phyloP scores from a whole-genome alignment of 2,329 filamentous ascomycete species.

The Trichoderma afroharzianum region DNA sequence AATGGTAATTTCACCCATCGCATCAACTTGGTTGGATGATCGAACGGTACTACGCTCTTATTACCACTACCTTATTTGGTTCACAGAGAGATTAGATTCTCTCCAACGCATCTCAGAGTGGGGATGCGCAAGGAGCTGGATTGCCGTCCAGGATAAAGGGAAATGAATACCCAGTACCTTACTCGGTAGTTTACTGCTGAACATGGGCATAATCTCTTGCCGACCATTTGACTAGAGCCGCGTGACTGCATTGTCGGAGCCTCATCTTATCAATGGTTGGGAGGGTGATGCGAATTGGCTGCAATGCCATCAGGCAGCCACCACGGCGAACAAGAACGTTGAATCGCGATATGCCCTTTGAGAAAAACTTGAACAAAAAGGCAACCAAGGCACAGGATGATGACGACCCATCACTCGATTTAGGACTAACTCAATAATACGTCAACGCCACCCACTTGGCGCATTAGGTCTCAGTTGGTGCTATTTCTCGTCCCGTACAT shows the following conservation, averaged over 20 bases:
- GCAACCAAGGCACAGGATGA: background rate
- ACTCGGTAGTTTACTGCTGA: background rate
- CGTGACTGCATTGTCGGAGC: background rate
- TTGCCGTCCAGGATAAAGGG: background rate
- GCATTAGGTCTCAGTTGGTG: background rate
- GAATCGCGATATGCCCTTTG: background rate
- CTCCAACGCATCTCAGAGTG: background rate
- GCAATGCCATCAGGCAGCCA: background rate
- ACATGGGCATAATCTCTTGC: background rate
- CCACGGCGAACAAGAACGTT: background rate
- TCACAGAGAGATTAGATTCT: background rate
- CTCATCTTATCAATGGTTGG: background rate
- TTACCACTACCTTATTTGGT: background rate
- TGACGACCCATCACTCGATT: background rate
- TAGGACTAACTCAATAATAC: background rate
- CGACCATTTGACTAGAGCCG: background rate
- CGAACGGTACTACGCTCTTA: background rate
- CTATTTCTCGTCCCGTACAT: background rate
- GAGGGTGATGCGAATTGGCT: background rate
- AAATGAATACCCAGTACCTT: background rate
- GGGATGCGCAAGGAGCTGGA: background rate
- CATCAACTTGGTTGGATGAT: background rate
- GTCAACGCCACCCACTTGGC: constrained; percentile 7
- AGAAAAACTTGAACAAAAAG: background rate
- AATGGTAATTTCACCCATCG: background rate